phyloP scores from a whole-genome alignment of 2,329 filamentous ascomycete genomes.

The Colletotrichum tropicale region DNA sequence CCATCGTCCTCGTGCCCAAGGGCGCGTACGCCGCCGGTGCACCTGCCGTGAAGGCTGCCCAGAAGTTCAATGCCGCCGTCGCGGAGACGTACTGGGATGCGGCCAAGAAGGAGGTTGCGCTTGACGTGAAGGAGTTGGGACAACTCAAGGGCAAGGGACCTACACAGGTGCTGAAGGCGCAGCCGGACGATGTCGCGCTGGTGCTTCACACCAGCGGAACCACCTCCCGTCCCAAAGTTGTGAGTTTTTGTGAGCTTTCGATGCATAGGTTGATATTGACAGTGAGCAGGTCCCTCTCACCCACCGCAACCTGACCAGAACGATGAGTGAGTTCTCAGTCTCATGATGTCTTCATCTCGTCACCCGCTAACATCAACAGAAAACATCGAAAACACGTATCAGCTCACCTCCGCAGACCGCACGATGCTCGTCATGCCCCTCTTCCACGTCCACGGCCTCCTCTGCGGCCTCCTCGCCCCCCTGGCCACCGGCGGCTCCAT shows the following conservation, averaged over 20 bases:
- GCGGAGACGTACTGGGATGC: conserved; percentile 85
- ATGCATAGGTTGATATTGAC: conserved; percentile 8
- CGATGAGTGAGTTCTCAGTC: conserved; percentile 65
- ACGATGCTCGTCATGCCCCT: conserved; percentile 90
- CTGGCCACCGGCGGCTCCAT: conserved; percentile 79
- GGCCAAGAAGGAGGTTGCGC: conserved; percentile 64
- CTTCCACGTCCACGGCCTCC: conserved; percentile 88
- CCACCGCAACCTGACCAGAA: conserved; percentile 79
- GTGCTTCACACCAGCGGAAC: conserved; percentile 85
- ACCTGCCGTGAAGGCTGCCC: conserved; percentile 76
- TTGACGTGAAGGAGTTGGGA: conserved; percentile 80
- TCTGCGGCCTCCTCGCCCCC: conserved; percentile 81
- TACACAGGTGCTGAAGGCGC: conserved; percentile 50
- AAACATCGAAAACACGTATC: conserved; percentile 81
- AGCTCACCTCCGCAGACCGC: conserved; percentile 72
- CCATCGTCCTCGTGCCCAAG: conserved; percentile 75
- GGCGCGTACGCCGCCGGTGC: conserved; percentile 71
- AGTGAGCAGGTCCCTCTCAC: conserved; percentile 70
- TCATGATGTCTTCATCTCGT: neutral
- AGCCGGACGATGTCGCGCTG: conserved; percentile 80
- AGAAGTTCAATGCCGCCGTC: conserved; percentile 82
- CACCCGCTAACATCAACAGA: conserved; percentile 38
- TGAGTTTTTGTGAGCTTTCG: conserved; percentile 38
- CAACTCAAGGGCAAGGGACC: conserved; percentile 56
- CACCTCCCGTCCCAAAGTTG: conserved; percentile 84